These are phyloP conservation scores for Inga leiocalycina DNA, from an alignment of 306 rosid genomes.

Conservation along the genomic window DNA sequence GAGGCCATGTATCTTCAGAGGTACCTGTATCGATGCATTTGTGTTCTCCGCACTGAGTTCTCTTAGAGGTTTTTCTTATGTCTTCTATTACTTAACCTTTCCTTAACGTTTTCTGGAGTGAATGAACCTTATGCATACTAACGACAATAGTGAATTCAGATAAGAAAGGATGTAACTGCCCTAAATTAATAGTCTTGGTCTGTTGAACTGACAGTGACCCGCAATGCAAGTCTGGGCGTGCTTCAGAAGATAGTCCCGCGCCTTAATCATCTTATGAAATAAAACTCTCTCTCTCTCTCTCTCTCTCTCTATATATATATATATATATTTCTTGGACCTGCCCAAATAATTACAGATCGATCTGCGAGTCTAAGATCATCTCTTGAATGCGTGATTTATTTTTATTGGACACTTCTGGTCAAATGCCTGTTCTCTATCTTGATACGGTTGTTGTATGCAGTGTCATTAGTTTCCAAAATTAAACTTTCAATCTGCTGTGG, in stretches of 20 bases:
- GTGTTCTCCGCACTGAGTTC: not conserved
- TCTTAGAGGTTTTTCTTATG: constrained; percentile 9
- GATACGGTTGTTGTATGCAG: not conserved
- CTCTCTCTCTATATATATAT: too few relatives aligned
- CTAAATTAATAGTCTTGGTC: not conserved
- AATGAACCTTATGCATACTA: not conserved
- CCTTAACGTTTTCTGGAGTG: not conserved
- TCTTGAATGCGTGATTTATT: not conserved
- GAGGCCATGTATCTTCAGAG: constrained; percentile 82
- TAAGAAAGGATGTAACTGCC: not conserved
- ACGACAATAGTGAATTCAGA: not conserved
- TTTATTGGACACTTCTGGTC: not conserved
- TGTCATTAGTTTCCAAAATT: not conserved
- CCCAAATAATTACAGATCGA: not conserved
- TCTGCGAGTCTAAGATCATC: not conserved
- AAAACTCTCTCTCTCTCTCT: not conserved
- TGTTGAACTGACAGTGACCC: not conserved
- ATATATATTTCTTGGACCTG: not conserved
- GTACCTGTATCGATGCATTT: constrained; percentile 23
- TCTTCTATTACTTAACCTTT: not conserved
- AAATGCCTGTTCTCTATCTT: not conserved
- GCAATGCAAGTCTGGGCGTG: not conserved
- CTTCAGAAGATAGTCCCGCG: not conserved
- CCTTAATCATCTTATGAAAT: not conserved
- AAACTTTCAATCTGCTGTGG: not conserved